phyloP scores from a whole-genome alignment of 1,284 basidiomycete species.

The Microbotryum saponariae region DNA sequence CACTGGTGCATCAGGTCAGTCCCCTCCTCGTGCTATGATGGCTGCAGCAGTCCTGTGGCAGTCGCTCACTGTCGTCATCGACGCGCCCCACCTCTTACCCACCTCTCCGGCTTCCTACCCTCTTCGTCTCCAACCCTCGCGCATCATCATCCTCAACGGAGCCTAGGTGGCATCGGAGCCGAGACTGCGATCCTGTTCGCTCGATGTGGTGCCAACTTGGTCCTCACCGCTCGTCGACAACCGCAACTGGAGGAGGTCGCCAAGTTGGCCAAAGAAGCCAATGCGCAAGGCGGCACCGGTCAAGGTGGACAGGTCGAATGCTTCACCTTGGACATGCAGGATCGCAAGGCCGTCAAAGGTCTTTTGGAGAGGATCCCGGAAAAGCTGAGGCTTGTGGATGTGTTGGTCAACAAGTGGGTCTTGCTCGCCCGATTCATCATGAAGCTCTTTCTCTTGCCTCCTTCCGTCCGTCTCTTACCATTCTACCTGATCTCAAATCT shows the following conservation, averaged over 20 bases:
- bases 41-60: not conserved
- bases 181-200: constrained; percentile 64
- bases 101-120: not conserved
- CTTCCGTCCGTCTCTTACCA: not conserved
- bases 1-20: constrained; percentile 64
- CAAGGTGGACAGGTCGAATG: constrained; percentile 62
- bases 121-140: not conserved
- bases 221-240: constrained; percentile 44
- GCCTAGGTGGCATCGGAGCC: constrained; percentile 22
- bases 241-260: constrained; percentile 39
- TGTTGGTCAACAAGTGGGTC: constrained; percentile 68
- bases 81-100: not conserved
- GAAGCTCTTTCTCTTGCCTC: not conserved
- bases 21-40: too few species aligned
- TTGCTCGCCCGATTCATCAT: not conserved
- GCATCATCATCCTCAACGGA: not conserved
- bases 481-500: not conserved
- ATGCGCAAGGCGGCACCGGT: constrained; percentile 61
- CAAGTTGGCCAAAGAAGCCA: constrained; percentile 55
- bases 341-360: constrained; percentile 57
- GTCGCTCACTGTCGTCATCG: not conserved
- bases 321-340: constrained; percentile 65
- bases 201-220: constrained; percentile 46
- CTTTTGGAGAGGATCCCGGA: constrained; percentile 61
- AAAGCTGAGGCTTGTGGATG: constrained; percentile 54